A percentile compares a stretch with the other conserved stretches of the same genome.
Evolutionary conservation across 805 yeast genomes (phyloP).

Genomic region (Lipomyces oligophaga): DNA sequence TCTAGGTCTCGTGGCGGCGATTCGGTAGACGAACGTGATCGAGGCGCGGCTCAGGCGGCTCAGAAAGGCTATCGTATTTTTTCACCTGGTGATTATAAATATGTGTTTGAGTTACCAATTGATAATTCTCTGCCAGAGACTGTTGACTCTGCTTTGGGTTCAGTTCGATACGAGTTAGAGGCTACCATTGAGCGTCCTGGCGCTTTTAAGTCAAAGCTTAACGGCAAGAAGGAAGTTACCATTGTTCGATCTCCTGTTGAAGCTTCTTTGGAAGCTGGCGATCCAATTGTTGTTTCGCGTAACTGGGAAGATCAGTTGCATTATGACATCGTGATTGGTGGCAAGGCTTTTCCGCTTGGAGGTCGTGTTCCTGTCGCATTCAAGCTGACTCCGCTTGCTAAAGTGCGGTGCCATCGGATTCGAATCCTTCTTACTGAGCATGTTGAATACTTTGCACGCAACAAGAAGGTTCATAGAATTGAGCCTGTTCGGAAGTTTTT

Average conservation of each 20-base stretch:
- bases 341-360: conserved; percentile 81
- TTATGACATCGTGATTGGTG: conserved; percentile 86
- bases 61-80: conserved; percentile 48
- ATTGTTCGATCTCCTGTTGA: conserved; percentile 76
- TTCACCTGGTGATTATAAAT: conserved; percentile 84
- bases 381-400: conserved; percentile 79
- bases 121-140: conserved; percentile 82
- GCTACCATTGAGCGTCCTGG: conserved; percentile 74
- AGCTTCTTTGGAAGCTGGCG: conserved; percentile 78
- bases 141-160: conserved; percentile 72
- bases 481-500: conserved; percentile 84
- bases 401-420: conserved; percentile 79
- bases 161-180: conserved; percentile 64
- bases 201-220: conserved; percentile 73
- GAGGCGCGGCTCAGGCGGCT: conserved; percentile 8
- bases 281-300: conserved; percentile 84
- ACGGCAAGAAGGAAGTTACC: conserved; percentile 58
- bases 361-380: conserved; percentile 80
- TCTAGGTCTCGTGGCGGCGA: conserved; percentile 10
- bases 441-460: conserved; percentile 80
- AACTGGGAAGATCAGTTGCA: conserved; percentile 83
- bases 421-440: conserved; percentile 84
- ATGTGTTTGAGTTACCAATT: conserved; percentile 85
- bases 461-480: conserved; percentile 82
- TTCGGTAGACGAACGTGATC: conserved; percentile 15